A percentile compares a stretch with the other conserved stretches of the same genome.
Conservation (phyloP, 805 yeast species). For the Yamadazyma phyllophila region DNA sequence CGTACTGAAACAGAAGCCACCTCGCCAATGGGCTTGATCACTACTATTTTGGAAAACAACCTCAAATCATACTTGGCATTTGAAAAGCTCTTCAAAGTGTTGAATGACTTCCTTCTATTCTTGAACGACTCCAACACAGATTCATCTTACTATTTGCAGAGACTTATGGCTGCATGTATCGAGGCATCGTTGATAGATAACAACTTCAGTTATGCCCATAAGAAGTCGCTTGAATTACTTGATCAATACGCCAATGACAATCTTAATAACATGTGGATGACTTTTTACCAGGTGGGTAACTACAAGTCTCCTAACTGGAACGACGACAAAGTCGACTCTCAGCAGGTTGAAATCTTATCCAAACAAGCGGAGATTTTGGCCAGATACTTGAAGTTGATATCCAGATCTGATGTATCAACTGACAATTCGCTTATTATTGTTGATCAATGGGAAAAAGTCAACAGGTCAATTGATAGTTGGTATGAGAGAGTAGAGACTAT, state of each 20-base stretch:
- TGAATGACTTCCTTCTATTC: constrained; percentile 41
- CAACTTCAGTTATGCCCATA: constrained; percentile 60
- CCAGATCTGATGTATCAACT: constrained; percentile 38
- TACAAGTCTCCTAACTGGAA: constrained; percentile 30
- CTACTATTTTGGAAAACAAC: constrained; percentile 52
- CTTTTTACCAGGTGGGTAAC: constrained; percentile 73
- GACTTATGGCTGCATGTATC: constrained; percentile 51
- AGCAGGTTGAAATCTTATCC: constrained; percentile 26
- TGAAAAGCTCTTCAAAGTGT: constrained; percentile 39
- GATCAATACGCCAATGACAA: constrained; percentile 16
- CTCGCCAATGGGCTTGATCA: constrained; percentile 36
- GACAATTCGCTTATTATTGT: constrained; percentile 52
- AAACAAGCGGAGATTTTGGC: constrained; percentile 57
- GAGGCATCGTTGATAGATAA: constrained; percentile 63
- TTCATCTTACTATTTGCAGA: constrained; percentile 24
- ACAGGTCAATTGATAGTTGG: constrained; percentile 17
- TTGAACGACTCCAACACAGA: constrained; percentile 21
- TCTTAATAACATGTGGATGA: constrained; percentile 55
- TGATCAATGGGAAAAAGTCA: constrained; percentile 61
- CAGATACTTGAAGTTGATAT: constrained; percentile 41
- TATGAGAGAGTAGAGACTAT: constrained; percentile 5
- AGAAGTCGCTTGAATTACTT: constrained; percentile 38
- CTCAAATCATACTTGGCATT: constrained; percentile 47
- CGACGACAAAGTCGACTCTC: constrained; percentile 16
- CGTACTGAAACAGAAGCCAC: constrained; percentile 11